These are phyloP conservation scores for Meira miltonrushii DNA, from an alignment of 1,284 basidiomycete genomes.

Conservation along the genomic window DNA sequence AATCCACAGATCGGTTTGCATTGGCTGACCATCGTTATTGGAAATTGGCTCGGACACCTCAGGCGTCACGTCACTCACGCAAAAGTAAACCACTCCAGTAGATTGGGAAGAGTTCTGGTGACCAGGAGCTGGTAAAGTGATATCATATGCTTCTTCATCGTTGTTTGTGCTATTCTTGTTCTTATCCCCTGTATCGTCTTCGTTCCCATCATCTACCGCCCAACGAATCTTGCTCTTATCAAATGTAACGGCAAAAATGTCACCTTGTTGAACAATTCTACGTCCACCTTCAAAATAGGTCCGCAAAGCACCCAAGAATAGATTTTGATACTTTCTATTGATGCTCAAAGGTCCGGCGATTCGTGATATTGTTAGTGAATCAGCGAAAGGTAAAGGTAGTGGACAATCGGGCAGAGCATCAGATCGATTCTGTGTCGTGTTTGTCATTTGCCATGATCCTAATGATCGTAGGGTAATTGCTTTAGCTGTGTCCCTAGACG, in stretches of 20 bases:
- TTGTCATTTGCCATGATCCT: background rate
- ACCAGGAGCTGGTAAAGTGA: slow-evolving; percentile 12
- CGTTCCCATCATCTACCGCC: slow-evolving; percentile 4
- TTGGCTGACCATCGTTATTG: slow-evolving; percentile 10
- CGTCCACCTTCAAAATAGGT: slow-evolving; percentile 62
- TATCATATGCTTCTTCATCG: background rate
- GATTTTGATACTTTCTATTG: slow-evolving; percentile 67
- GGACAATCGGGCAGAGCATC: slow-evolving; percentile 16
- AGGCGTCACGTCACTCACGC: slow-evolving; percentile 71
- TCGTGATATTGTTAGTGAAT: slow-evolving; percentile 67
- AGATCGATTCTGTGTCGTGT: background rate
- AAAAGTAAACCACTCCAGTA: slow-evolving; percentile 65
- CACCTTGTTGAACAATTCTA: slow-evolving; percentile 70
- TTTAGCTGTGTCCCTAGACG: background rate
- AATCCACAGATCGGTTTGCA: slow-evolving; percentile 21
- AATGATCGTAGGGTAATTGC: background rate
- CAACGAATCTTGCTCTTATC: slow-evolving; percentile 55
- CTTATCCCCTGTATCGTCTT: slow-evolving; percentile 9
- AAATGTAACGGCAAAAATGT: slow-evolving; percentile 71
- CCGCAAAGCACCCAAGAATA: slow-evolving; percentile 68
- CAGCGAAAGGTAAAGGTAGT: slow-evolving; percentile 43
- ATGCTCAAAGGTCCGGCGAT: slow-evolving; percentile 74
- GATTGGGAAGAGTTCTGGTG: background rate
- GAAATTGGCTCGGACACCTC: slow-evolving; percentile 56
- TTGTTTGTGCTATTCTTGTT: background rate